A percentile compares a stretch with the other conserved stretches of the same genome.
Evolutionary conservation across 305 asterid species (phyloP).

Genomic region (Coffea humblotiana): DNA sequence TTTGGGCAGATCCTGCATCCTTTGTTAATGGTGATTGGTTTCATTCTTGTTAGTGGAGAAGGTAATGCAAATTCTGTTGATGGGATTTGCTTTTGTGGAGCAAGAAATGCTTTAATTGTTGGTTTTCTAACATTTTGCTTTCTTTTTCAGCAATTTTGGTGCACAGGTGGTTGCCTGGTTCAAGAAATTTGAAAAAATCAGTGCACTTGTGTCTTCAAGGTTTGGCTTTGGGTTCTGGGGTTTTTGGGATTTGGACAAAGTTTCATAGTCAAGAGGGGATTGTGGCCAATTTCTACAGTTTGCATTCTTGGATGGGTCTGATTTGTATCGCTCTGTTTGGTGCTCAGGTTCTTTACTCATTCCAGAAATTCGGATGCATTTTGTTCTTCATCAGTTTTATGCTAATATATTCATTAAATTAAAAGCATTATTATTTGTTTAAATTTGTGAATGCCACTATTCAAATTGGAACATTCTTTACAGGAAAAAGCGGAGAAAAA

Average conservation of each 20-base stretch:
- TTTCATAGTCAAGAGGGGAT: constrained; percentile 75
- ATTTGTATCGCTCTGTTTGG: constrained; percentile 63
- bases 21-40: constrained; percentile 85
- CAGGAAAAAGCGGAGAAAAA: neutral
- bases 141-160: constrained; percentile 68
- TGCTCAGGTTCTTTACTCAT: constrained; percentile 55
- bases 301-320: constrained; percentile 94
- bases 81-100: neutral
- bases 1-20: constrained; percentile 70
- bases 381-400: neutral
- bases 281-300: constrained; percentile 75
- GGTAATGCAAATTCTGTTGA: constrained; percentile 36
- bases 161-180: constrained; percentile 85
- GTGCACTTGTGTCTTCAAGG: constrained; percentile 87
- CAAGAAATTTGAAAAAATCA: constrained; percentile 71
- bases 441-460: neutral
- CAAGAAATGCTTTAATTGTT: constrained; percentile 5
- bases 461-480: neutral
- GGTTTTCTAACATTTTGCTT: constrained; percentile 2
- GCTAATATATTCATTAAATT: neutral
- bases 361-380: neutral
- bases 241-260: constrained; percentile 86
- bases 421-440: neutral
- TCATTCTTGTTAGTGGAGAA: constrained; percentile 86
- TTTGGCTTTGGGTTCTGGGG: constrained; percentile 78